Evolutionary conservation across 1,284 basidiomycete species (phyloP), one percentile per base, ranked within the genome.

Genomic region (Marasmius sp.): DNA sequence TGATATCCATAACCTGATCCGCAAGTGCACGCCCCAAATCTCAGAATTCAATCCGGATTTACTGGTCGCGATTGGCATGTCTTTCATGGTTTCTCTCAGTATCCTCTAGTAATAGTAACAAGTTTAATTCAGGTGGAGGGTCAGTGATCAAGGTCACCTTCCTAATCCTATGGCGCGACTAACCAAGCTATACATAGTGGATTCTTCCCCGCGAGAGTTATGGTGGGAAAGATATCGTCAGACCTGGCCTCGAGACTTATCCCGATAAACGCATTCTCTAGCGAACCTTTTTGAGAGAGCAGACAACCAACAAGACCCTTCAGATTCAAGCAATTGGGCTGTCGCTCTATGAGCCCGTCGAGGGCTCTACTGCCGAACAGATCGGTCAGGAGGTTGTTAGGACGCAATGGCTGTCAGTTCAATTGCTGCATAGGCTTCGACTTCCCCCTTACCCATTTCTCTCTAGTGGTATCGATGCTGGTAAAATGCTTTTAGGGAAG

Each of bases 261-360:
- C 34, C 53, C 33, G 50, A 18, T 18, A 9, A 16, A 8, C 22
- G 37, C n/a, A 20, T 57, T 49, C 51, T 60, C 20, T 56, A 92
- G 86, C 88, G 95, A 54, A 96, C 95, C 0, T 95, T 95, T 78
- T 78, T 96, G 66, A 93, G 94, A 72, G 85, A 88, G 70, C 76
- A 84, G 10, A 79, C 84, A 4, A 84, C 85, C 45, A 91, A 92
- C 70, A 87, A 86, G 67, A 92, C 92, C 66, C 88, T 97, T 59
- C 92, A 93, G 59, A 97, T 97, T 67, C 88, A 89, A 75, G 95
- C 95, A 2, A 96, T 98, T 66, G 95, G 95, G 1, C 83, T 98
- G 38, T 95, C 93, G 2, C 81, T 98, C 5, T 98, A 98, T 70
- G 95, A 98, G 73, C 85, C 89, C 33, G 78, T 96, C 12, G 88